Evolutionary conservation across 148 eudicot species (phyloP).

Genomic region (Vaccinium corymbosum): DNA sequence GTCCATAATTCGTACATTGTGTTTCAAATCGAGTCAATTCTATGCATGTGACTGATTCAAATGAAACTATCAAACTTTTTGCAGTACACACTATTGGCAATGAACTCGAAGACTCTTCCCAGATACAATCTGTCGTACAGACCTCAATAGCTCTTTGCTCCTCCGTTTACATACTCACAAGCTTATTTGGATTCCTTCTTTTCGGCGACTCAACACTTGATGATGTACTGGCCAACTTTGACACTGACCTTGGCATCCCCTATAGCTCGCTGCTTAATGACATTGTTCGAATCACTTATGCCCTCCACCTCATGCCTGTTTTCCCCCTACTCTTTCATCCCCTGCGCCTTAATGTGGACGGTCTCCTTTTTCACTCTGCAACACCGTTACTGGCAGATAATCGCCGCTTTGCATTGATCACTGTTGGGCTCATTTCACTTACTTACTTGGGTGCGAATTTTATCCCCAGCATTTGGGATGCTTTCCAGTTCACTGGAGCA

Average conservation of each 20-base stretch:
- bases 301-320: constrained; percentile 73
- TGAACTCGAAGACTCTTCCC: constrained; percentile 59
- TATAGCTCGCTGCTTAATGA: constrained; percentile 53
- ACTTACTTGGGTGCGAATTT: constrained; percentile 56
- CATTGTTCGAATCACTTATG: constrained; percentile 71
- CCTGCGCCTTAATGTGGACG: constrained; percentile 60
- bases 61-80: constrained; percentile 7
- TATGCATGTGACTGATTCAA: background rate
- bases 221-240: constrained; percentile 74
- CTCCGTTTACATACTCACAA: constrained; percentile 54
- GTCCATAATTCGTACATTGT: background rate
- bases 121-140: constrained; percentile 50
- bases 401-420: constrained; percentile 42
- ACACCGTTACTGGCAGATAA: constrained; percentile 40
- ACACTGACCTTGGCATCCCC: constrained; percentile 62
- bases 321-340: constrained; percentile 68
- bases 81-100: constrained; percentile 73
- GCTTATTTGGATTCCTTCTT: constrained; percentile 73
- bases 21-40: background rate
- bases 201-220: constrained; percentile 66
- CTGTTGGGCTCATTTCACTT: constrained; percentile 31
- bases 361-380: constrained; percentile 51
- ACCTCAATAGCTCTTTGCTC: constrained; percentile 63
- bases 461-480: constrained; percentile 91
- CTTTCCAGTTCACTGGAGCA: constrained; percentile 95